These are phyloP conservation scores for Acanthochlamys bracteata DNA, from an alignment of 106 monocot species.

Conservation along the genomic window DNA sequence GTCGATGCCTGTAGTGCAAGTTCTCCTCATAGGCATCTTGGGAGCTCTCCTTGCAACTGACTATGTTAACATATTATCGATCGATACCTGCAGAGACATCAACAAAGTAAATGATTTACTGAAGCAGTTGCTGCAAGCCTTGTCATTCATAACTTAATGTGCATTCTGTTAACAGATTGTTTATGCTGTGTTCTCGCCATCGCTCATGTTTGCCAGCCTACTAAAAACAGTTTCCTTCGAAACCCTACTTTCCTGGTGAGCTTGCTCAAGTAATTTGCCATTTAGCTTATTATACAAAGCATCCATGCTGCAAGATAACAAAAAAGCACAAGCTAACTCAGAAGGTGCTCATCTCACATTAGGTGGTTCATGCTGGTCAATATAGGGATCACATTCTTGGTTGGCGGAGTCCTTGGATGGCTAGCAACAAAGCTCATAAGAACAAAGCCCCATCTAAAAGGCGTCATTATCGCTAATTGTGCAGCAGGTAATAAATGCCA, in stretches of 20 bases:
- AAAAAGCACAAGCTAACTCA: not conserved
- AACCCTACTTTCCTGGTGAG: constrained; percentile 54
- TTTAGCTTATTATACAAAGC: not conserved
- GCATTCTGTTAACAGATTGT: constrained; percentile 23
- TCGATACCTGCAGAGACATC: constrained; percentile 30
- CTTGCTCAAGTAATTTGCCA: not conserved
- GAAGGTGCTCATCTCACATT: not conserved
- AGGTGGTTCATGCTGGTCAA: constrained; percentile 96
- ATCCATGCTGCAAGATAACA: not conserved
- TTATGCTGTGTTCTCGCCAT: constrained; percentile 44
- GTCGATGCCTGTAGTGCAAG: constrained; percentile 50
- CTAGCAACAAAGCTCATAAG: constrained; percentile 37
- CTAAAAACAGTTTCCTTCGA: constrained; percentile 44
- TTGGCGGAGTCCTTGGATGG: constrained; percentile 58
- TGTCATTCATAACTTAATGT: not conserved
- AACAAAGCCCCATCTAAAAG: constrained; percentile 36
- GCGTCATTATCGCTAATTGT: constrained; percentile 41
- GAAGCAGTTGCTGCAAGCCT: not conserved
- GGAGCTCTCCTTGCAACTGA: constrained; percentile 55
- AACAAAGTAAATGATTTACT: constrained; percentile 44
- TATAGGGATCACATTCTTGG: constrained; percentile 47
- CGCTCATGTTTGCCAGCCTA: constrained; percentile 43
- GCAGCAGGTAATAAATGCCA: constrained; percentile 34
- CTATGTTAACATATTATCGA: constrained; percentile 26
- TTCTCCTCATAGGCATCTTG: constrained; percentile 53